Percentiles rank a stretch among this genome's conserved stretches.
Evolutionary conservation across 2,329 filamentous ascomycete genomes (phyloP).

Genomic region (Rhynchosporium graminicola): DNA sequence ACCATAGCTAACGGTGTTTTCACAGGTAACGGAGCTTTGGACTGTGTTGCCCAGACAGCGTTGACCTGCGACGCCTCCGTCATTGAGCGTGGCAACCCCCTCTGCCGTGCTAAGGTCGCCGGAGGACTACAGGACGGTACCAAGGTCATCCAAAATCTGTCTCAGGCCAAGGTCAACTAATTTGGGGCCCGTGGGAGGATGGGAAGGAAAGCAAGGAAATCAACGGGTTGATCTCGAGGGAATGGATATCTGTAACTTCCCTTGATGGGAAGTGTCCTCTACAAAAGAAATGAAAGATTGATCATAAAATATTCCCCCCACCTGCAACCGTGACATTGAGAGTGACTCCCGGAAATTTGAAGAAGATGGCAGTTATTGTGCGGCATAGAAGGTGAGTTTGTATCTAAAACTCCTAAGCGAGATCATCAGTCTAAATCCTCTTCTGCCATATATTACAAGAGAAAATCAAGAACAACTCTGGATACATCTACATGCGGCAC

Average conservation of each 20-base stretch:
- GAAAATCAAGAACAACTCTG: too few species aligned
- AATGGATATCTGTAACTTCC: conserved; percentile 4
- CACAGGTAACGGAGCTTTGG: conserved; percentile 14
- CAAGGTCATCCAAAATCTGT: conserved; percentile 17
- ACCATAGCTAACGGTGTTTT: background rate
- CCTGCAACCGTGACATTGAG: too few species aligned
- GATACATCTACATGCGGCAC: too few species aligned
- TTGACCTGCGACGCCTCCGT: conserved; percentile 16
- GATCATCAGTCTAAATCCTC: too few species aligned
- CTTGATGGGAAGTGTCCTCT: background rate
- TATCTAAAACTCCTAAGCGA: too few species aligned
- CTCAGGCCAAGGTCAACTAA: conserved; percentile 21
- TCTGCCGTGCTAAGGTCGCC: conserved; percentile 16
- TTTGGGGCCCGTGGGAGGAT: background rate
- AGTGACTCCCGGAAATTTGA: too few species aligned
- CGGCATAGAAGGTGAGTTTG: too few species aligned
- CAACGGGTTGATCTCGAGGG: background rate
- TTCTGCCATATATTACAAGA: too few species aligned
- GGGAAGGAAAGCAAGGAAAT: background rate
- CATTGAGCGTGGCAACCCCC: conserved; percentile 18
- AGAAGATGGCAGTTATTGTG: too few species aligned
- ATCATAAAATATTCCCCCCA: background rate
- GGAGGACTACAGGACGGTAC: conserved; percentile 17
- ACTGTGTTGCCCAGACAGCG: conserved; percentile 15
- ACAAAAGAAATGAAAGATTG: conserved; percentile 1